Evolutionary conservation across 306 rosid species (phyloP).

Genomic region (Gastrolobium bilobum): DNA sequence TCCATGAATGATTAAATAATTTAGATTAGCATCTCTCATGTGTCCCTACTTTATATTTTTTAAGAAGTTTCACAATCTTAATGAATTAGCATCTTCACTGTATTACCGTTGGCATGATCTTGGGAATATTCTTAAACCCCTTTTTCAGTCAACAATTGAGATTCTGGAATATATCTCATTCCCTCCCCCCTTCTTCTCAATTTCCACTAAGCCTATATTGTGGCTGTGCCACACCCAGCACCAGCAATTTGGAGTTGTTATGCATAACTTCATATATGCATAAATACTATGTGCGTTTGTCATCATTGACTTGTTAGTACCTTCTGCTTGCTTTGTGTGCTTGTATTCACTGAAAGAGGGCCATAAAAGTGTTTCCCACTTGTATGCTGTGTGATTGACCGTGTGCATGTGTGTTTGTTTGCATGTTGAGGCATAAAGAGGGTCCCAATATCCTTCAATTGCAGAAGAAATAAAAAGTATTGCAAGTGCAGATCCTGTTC

Average conservation of each 20-base stretch:
- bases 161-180: background rate
- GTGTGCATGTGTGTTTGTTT: slow-evolving; percentile 84
- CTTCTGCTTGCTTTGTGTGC: slow-evolving; percentile 46
- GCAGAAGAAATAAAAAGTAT: slow-evolving; percentile 87
- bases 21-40: too few species aligned
- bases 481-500: slow-evolving; percentile 81
- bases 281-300: slow-evolving; percentile 11
- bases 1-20: too few species aligned
- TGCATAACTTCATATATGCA: slow-evolving; percentile 28
- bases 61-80: slow-evolving; percentile 2
- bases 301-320: slow-evolving; percentile 35
- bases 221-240: background rate
- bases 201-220: slow-evolving; percentile 1
- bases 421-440: slow-evolving; percentile 91
- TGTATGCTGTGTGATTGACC: slow-evolving; percentile 87
- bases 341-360: slow-evolving; percentile 52
- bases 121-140: slow-evolving; percentile 17
- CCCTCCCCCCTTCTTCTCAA: background rate
- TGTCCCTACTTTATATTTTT: background rate
- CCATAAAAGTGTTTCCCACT: slow-evolving; percentile 48
- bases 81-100: slow-evolving; percentile 25
- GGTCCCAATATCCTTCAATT: slow-evolving; percentile 85
- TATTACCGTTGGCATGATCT: background rate
- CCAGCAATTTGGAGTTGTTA: background rate
- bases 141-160: background rate